Conservation (phyloP, 2,329 filamentous ascomycete genomes). For the Sphaerulina vaccinii region DNA sequence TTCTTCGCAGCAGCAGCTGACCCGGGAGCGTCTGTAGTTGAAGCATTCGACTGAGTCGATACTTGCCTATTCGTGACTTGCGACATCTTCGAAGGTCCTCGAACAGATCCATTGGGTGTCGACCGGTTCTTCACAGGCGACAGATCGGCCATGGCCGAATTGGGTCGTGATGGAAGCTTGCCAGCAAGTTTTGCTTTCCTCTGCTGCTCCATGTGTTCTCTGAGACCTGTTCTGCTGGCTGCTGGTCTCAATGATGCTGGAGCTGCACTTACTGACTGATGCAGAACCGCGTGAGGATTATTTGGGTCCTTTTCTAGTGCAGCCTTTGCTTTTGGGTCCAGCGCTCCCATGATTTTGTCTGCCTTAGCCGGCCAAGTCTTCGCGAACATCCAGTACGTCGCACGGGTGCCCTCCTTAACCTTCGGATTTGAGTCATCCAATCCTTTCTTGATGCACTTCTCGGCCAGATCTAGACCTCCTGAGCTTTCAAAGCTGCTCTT, state of each 20-base stretch:
- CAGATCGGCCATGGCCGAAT: constrained; percentile 56
- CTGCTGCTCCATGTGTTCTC: constrained; percentile 71
- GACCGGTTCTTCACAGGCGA: constrained; percentile 46
- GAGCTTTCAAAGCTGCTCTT: constrained; percentile 80
- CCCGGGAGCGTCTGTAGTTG: constrained; percentile 25
- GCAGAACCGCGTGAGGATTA: constrained; percentile 64
- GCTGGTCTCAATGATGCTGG: constrained; percentile 38
- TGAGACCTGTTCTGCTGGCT: constrained; percentile 60
- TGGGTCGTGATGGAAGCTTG: constrained; percentile 53
- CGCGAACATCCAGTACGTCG: constrained; percentile 82
- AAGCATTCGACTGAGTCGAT: constrained; percentile 32
- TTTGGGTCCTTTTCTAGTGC: constrained; percentile 78
- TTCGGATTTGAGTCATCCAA: constrained; percentile 86
- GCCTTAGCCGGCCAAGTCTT: constrained; percentile 75
- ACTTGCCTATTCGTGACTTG: constrained; percentile 32
- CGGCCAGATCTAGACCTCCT: constrained; percentile 77
- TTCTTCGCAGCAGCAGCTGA: constrained; percentile 38
- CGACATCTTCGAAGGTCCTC: constrained; percentile 33
- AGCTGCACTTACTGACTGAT: constrained; percentile 49
- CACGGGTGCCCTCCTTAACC: constrained; percentile 81
- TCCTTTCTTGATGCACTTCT: constrained; percentile 86
- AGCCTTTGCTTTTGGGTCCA: constrained; percentile 77
- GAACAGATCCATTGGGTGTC: constrained; percentile 26
- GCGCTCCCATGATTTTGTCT: constrained; percentile 70
- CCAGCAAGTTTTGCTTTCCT: constrained; percentile 64